Conservation (phyloP, 305 asterid species). For the Caryopteris hybrid region DNA sequence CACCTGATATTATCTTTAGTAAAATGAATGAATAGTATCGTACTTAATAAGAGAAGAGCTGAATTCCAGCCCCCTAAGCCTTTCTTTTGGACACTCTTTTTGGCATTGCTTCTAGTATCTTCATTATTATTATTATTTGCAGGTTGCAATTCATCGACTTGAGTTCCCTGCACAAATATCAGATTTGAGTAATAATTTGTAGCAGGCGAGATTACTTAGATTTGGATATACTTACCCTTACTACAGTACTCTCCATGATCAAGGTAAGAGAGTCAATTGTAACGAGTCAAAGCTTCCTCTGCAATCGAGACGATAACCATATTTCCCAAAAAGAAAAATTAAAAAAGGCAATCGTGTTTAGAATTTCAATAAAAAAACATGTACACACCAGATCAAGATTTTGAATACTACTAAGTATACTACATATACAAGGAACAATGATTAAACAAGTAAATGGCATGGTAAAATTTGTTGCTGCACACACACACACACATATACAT, state of each 20-base stretch:
- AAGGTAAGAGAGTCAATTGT: constrained; percentile 19
- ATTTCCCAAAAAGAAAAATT: neutral
- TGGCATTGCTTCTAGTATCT: neutral
- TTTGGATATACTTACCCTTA: constrained; percentile 25
- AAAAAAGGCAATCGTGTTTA: neutral
- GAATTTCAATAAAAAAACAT: too few relatives aligned
- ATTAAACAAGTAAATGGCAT: too few relatives aligned
- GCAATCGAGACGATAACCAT: constrained; percentile 1
- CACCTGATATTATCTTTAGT: too few relatives aligned
- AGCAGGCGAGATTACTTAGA: too few relatives aligned
- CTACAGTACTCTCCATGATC: constrained; percentile 29
- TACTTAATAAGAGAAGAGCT: constrained; percentile 52
- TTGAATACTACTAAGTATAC: too few relatives aligned
- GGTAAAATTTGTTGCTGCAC: too few relatives aligned
- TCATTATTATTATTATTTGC: constrained; percentile 7
- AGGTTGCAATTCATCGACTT: constrained; percentile 5
- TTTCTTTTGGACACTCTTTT: constrained; percentile 17
- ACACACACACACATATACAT: too few relatives aligned
- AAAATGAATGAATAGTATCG: too few relatives aligned
- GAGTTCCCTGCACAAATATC: constrained; percentile 16
- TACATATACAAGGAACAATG: too few relatives aligned
- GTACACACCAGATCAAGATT: too few relatives aligned
- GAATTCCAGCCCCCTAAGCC: constrained; percentile 46
- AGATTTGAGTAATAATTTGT: too few relatives aligned
- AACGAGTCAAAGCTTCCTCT: constrained; percentile 38